These are phyloP conservation scores for Orbilia quercus DNA, from an alignment of 2,329 filamentous ascomycete species.

Conservation along the genomic window DNA sequence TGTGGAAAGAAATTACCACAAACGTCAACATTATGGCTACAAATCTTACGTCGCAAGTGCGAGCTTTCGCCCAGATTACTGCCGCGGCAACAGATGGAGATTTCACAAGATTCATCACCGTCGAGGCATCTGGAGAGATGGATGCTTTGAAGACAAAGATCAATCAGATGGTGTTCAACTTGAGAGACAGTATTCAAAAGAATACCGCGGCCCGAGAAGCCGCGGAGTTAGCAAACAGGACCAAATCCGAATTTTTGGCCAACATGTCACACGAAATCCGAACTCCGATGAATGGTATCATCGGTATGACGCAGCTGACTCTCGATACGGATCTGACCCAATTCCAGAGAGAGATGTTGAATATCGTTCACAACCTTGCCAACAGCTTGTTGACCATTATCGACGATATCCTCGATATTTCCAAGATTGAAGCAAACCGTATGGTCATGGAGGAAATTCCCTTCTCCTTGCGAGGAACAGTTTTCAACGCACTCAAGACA, in stretches of 20 bases:
- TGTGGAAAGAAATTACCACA: conserved; percentile 98
- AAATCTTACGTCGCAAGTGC: conserved; percentile 91
- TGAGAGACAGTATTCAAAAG: conserved; percentile 94
- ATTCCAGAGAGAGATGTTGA: conserved; percentile 97
- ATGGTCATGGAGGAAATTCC: conserved; percentile 99
- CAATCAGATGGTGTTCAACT: conserved; percentile 98
- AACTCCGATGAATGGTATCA: conserved; percentile 97
- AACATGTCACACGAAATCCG: conserved; percentile 99
- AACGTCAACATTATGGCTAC: conserved; percentile 83
- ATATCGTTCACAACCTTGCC: conserved; percentile 95
- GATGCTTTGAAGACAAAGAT: conserved; percentile 99
- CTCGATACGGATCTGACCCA: conserved; percentile 93
- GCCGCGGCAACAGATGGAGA: conserved; percentile 96
- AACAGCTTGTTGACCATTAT: conserved; percentile 98
- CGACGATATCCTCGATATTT: conserved; percentile 80
- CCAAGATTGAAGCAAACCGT: conserved; percentile 90
- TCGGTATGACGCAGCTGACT: conserved; percentile 94
- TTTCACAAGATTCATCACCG: conserved; percentile 95
- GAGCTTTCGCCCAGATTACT: conserved; percentile 98
- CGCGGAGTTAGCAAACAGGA: conserved; percentile 95
- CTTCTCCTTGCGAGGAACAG: conserved; percentile 90
- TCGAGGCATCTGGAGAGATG: conserved; percentile 98
- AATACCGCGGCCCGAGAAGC: conserved; percentile 96
- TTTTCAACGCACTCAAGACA: conserved; percentile 97
- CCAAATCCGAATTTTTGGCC: conserved; percentile 96